These are phyloP conservation scores for Ascocoryne sarcoides DNA, from an alignment of 2,329 filamentous ascomycete genomes.

Conservation along the genomic window DNA sequence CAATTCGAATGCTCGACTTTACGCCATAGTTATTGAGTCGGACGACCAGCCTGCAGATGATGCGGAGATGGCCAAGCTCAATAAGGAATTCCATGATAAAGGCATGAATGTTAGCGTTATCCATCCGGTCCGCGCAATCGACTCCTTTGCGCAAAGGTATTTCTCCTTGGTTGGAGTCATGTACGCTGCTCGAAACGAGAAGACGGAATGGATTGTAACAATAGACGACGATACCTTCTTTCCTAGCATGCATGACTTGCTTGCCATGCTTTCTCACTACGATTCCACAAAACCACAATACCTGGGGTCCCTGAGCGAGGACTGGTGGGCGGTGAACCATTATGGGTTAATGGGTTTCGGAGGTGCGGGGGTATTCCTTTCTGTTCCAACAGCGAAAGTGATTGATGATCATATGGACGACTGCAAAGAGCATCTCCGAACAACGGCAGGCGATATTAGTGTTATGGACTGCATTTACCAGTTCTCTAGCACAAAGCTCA, in stretches of 20 bases:
- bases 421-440: slow-evolving; percentile 21
- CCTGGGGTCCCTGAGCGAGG: slow-evolving; percentile 24
- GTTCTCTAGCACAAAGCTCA: slow-evolving; percentile 21
- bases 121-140: slow-evolving; percentile 18
- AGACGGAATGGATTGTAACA: slow-evolving; percentile 28
- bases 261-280: slow-evolving; percentile 27
- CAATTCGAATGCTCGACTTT: slow-evolving; percentile 23
- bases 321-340: slow-evolving; percentile 26
- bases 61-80: slow-evolving; percentile 18
- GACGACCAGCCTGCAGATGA: slow-evolving; percentile 20
- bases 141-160: slow-evolving; percentile 31
- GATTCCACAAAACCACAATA: slow-evolving; percentile 22
- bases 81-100: slow-evolving; percentile 18
- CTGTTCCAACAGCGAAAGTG: slow-evolving; percentile 20
- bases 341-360: slow-evolving; percentile 28
- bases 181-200: slow-evolving; percentile 30
- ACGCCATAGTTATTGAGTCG: slow-evolving; percentile 25
- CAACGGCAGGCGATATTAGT: slow-evolving; percentile 24
- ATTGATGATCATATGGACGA: slow-evolving; percentile 21
- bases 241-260: slow-evolving; percentile 22
- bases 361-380: slow-evolving; percentile 25
- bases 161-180: slow-evolving; percentile 36
- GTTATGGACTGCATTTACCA: slow-evolving; percentile 26
- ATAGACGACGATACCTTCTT: slow-evolving; percentile 30
- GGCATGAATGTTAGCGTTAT: slow-evolving; percentile 24